Conservation (phyloP, 192 early-diverging fungal genomes). For the Mortierella hygrophila region DNA sequence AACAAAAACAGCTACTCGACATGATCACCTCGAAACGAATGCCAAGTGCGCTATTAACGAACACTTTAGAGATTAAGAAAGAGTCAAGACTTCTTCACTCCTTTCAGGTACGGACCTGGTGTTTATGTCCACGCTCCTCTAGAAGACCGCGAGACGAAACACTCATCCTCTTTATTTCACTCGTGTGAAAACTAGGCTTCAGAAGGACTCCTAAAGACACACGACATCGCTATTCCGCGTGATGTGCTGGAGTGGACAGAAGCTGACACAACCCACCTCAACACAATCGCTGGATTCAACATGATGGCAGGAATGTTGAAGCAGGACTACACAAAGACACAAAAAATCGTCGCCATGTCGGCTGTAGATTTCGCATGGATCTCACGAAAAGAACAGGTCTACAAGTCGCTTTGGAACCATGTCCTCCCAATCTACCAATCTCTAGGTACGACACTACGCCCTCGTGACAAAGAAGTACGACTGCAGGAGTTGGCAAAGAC, state of each 20-base stretch:
- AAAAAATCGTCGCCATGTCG: background rate
- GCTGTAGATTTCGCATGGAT: background rate
- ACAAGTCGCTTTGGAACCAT: slow-evolving; percentile 19
- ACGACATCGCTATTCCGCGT: slow-evolving; percentile 31
- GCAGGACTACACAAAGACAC: slow-evolving; percentile 9
- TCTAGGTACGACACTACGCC: background rate
- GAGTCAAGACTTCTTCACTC: background rate
- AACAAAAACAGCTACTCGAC: background rate
- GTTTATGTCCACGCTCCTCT: background rate
- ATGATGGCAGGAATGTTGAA: slow-evolving; percentile 12
- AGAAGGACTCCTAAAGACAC: slow-evolving; percentile 11
- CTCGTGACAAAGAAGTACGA: background rate
- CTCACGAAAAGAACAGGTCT: background rate
- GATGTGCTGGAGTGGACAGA: slow-evolving; percentile 18
- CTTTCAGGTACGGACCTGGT: background rate
- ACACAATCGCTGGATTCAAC: slow-evolving; percentile 11
- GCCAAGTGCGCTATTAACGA: background rate
- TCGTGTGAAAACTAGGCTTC: slow-evolving; percentile 1
- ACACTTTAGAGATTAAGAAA: background rate
- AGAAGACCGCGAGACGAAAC: background rate
- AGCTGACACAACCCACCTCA: background rate
- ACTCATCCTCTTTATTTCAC: background rate
- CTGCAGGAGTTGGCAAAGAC: background rate
- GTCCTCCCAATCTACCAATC: slow-evolving; percentile 10
- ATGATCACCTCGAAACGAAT: background rate